phyloP scores from a whole-genome alignment of 2,329 filamentous ascomycete species.

The Ophidiomyces ophidiicola region DNA sequence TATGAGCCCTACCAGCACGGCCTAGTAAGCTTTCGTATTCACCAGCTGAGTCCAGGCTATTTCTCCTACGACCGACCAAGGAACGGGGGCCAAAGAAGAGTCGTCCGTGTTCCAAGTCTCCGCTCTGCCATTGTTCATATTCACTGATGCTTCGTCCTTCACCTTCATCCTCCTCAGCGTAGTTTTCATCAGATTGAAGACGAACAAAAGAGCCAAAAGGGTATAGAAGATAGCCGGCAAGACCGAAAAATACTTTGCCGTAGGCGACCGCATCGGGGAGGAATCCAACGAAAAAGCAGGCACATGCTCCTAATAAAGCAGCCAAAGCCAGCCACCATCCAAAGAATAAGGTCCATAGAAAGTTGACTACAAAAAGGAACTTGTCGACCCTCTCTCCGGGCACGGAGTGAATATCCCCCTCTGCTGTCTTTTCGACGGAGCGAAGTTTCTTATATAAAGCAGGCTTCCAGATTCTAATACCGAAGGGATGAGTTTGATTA shows the following conservation, averaged over 20 bases:
- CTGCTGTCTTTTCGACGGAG: slow-evolving; percentile 90
- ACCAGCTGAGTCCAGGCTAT: slow-evolving; percentile 76
- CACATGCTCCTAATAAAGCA: slow-evolving; percentile 58
- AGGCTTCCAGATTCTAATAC: slow-evolving; percentile 97
- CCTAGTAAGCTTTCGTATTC: slow-evolving; percentile 86
- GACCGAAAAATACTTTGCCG: slow-evolving; percentile 68
- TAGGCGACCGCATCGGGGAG: slow-evolving; percentile 73
- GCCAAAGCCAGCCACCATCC: slow-evolving; percentile 90
- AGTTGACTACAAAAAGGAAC: slow-evolving; percentile 78
- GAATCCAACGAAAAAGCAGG: slow-evolving; percentile 70
- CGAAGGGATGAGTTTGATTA: slow-evolving; percentile 96
- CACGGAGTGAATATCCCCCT: slow-evolving; percentile 91
- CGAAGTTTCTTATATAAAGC: slow-evolving; percentile 95
- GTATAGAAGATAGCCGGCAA: slow-evolving; percentile 81
- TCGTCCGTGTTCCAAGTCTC: slow-evolving; percentile 86
- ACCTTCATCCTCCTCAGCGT: slow-evolving; percentile 84
- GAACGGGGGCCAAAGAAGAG: slow-evolving; percentile 92
- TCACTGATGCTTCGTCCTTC: slow-evolving; percentile 96
- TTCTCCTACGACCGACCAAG: slow-evolving; percentile 71
- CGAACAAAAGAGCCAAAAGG: slow-evolving; percentile 95
- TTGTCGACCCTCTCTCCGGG: slow-evolving; percentile 75
- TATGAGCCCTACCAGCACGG: slow-evolving; percentile 43
- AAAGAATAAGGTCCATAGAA: slow-evolving; percentile 80
- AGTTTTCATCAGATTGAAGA: slow-evolving; percentile 84
- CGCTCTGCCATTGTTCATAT: slow-evolving; percentile 98